A percentile compares a stretch with the other conserved stretches of the same genome.
phyloP scores from a whole-genome alignment of 192 early-diverging fungal genomes.

The Backusella australiensis region DNA sequence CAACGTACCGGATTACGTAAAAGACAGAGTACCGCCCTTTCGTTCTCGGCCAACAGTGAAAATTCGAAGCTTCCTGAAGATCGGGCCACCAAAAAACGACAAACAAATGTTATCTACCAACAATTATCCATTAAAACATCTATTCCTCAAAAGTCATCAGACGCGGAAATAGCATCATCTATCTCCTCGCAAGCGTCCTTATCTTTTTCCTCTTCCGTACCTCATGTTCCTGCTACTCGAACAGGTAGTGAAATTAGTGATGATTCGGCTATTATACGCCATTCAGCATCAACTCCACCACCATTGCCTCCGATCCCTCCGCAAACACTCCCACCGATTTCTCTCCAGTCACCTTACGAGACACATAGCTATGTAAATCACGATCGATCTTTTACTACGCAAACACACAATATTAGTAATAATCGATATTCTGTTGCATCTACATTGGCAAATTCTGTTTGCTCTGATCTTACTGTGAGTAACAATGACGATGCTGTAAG shows the following conservation, averaged over 20 bases:
- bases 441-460: slow-evolving; percentile 4
- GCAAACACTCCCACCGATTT: neutral
- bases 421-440: neutral
- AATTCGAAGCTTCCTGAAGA: neutral
- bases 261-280: neutral
- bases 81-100: slow-evolving; percentile 2
- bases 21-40: neutral
- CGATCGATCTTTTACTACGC: neutral
- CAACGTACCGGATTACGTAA: neutral
- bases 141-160: neutral
- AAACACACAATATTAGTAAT: neutral
- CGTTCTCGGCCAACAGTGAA: neutral
- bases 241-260: slow-evolving; percentile 10
- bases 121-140: neutral
- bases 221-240: neutral
- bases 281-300: neutral
- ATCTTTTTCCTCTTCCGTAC: neutral
- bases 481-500: neutral
- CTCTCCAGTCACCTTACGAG: slow-evolving; percentile 5
- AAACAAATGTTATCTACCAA: neutral
- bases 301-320: neutral
- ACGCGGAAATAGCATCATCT: neutral
- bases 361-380: neutral
- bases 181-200: neutral
- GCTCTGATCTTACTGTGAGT: neutral